A percentile compares a stretch with the other conserved stretches of the same genome.
Conservation (phyloP, 2,329 filamentous ascomycete species). For the Pleoardoris graminearum region DNA sequence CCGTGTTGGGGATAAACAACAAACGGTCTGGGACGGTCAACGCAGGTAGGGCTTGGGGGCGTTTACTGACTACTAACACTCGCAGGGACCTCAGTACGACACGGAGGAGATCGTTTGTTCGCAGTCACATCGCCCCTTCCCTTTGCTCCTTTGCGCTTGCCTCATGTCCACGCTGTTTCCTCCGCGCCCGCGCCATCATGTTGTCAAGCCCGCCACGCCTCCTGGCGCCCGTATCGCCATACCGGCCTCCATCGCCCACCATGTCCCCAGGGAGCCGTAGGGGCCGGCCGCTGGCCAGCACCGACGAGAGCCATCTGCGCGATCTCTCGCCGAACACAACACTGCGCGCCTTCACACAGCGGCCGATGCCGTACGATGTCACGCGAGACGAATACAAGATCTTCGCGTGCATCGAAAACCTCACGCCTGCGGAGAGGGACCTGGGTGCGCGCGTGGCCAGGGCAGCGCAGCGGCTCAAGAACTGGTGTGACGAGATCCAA, state of each 20-base stretch:
- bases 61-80: conserved; percentile 24
- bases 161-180: conserved; percentile 24
- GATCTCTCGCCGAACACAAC: conserved; percentile 47
- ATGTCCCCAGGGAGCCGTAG: conserved; percentile 39
- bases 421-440: conserved; percentile 68
- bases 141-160: conserved; percentile 10
- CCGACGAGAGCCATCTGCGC: conserved; percentile 41
- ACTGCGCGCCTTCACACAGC: conserved; percentile 49
- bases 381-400: conserved; percentile 47
- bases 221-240: conserved; percentile 37
- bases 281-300: conserved; percentile 27
- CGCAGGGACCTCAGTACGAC: conserved; percentile 14
- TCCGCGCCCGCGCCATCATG: conserved; percentile 24
- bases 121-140: conserved; percentile 14
- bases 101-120: background rate
- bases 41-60: conserved; percentile 12
- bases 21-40: conserved; percentile 19
- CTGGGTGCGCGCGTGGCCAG: conserved; percentile 72
- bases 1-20: conserved; percentile 12
- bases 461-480: conserved; percentile 70
- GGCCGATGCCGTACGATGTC: conserved; percentile 50
- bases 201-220: conserved; percentile 37
- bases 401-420: conserved; percentile 61
- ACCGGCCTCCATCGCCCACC: conserved; percentile 35
- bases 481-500: conserved; percentile 75